Base-by-base conservation (phyloP, 305 asterid species). In the Fraxinus paxiana region DNA sequence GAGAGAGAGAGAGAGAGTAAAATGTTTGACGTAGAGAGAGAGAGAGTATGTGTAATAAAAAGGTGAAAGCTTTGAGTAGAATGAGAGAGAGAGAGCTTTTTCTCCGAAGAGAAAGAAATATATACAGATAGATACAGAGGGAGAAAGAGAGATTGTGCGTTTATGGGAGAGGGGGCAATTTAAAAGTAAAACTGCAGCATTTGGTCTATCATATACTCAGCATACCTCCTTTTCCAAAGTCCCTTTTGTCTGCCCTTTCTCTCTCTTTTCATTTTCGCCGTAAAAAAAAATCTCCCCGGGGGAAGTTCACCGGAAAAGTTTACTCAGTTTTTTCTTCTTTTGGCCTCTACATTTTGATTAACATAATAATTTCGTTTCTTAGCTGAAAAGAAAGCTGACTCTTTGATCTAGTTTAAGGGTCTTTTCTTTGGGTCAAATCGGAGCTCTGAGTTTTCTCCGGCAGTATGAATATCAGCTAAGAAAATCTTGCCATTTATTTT, bases 141-240 rank as follows among this genome's bases (percentile, higher is more conserved):
- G 63, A 51, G 22, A 51, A 17, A 51, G 8, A n/a, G 24, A 5
- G 63, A n/a, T n/a, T 51, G 63, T 51, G 63, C 20, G 24, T 51
- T 5, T 51, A n/a, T 51, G 61, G 61, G 20, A 51, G 20, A 51
- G 61, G 61, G 22, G 61, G 61, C 61, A 51, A 51, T 51, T n/a
- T 51, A 56, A 56, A 56, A 56, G 67, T 18, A 26, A 18, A 82
- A 83, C 35, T 81, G 86, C 90, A 85, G 85, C 92, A 88, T 92
- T 92, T 94, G 97, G 98, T 93, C 96, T 91, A 88, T 89, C 91
- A 90, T 83, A 82, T 83, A 76, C 95, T 90, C 88, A 87, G 87
- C 97, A 94, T 85, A 85, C 83, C 59, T 83, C 88, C 87, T 88
- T 92, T 92, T 79, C 89, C 97, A 89, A 85, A 92, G 91, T 88